Conservation (phyloP, 2,329 filamentous ascomycete genomes). For the Massarina eburnea region DNA sequence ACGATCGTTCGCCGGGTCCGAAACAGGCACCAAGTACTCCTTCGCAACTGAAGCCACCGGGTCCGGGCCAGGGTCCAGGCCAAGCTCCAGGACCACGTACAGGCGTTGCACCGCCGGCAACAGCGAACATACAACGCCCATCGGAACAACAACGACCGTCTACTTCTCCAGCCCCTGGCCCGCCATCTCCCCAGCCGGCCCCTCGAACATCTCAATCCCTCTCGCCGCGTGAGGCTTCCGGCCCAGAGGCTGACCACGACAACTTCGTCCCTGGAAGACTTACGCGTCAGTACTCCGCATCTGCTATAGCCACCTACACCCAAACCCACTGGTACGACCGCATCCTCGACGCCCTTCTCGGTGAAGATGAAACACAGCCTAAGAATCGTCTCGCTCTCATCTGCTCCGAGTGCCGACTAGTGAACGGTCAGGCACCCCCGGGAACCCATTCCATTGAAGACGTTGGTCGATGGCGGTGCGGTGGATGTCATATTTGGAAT, state of each 20-base stretch:
- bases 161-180: constrained; percentile 25
- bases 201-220: constrained; percentile 22
- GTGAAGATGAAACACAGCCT: constrained; percentile 89
- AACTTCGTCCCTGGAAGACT: constrained; percentile 53
- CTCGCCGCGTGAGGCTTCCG: constrained; percentile 22
- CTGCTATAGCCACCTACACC: constrained; percentile 41
- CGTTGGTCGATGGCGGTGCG: constrained; percentile 84
- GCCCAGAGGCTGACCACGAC: constrained; percentile 74
- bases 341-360: constrained; percentile 85
- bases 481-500: constrained; percentile 79
- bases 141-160: constrained; percentile 27
- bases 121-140: constrained; percentile 62
- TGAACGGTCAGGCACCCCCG: constrained; percentile 94
- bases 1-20: constrained; percentile 63
- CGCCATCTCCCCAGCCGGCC: constrained; percentile 22
- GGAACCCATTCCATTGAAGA: constrained; percentile 77
- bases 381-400: constrained; percentile 91
- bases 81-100: constrained; percentile 48
- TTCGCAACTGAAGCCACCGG: constrained; percentile 33
- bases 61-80: constrained; percentile 27
- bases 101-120: constrained; percentile 61
- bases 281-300: constrained; percentile 33
- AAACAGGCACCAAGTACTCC: constrained; percentile 43
- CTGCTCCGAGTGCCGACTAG: constrained; percentile 77
- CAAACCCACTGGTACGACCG: constrained; percentile 87